These are phyloP conservation scores for Malus sylvestris DNA, from an alignment of 306 rosid species.

Conservation along the genomic window DNA sequence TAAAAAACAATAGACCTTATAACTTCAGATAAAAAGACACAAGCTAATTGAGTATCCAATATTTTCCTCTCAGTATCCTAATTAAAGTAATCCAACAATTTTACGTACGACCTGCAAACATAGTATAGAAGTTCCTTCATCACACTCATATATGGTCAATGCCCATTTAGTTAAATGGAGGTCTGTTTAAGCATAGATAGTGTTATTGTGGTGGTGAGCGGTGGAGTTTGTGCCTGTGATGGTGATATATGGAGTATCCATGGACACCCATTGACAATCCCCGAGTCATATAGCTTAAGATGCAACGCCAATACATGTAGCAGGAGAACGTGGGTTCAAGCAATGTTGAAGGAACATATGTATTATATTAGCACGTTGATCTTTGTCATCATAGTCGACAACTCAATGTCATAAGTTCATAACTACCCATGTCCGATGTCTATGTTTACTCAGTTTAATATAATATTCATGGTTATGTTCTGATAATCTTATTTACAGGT, in stretches of 20 bases:
- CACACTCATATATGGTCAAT: background rate
- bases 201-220: no score
- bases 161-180: no score
- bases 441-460: background rate
- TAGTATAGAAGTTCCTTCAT: background rate
- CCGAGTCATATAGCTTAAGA: background rate
- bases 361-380: background rate
- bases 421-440: background rate
- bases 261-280: no score
- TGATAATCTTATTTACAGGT: background rate
- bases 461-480: background rate
- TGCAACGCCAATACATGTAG: background rate
- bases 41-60: background rate
- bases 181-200: no score
- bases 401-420: background rate
- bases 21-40: background rate
- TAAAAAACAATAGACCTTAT: background rate
- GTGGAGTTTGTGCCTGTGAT: no score
- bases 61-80: background rate
- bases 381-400: background rate
- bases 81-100: background rate
- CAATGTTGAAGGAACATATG: background rate
- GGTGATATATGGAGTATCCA: no score
- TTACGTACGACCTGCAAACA: background rate
- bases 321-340: background rate